Evolutionary conservation across 768 basidiomycete genomes (phyloP), one percentile per base, ranked within the genome.

Genomic region (Panaeolus cyanescens): DNA sequence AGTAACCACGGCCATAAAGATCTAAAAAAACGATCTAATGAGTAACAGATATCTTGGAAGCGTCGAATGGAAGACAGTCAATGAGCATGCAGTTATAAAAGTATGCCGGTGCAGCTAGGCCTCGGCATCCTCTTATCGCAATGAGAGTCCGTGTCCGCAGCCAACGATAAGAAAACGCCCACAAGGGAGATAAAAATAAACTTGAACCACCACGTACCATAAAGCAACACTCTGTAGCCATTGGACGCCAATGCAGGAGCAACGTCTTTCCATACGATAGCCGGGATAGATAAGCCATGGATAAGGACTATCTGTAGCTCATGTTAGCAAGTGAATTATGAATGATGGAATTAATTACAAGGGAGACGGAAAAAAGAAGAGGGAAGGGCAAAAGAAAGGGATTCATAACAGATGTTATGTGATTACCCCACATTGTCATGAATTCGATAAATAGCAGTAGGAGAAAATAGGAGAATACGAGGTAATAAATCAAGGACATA

Each of bases 1-100:
- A 91, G 73, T 93, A 94, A 4, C 92, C 92, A 36, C 92, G 83
- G 12, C 91, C 92, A 62, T 91, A 92, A 19, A 93, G 77, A 75
- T 94, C 92, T n/a, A n/a, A n/a, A n/a, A n/a, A n/a, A n/a, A n/a
- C n/a, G n/a, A n/a, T n/a, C n/a, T n/a, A n/a, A n/a, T n/a, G n/a
- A n/a, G n/a, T n/a, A n/a, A n/a, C n/a, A n/a, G n/a, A n/a, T n/a
- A n/a, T n/a, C n/a, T n/a, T n/a, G n/a, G n/a, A n/a, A n/a, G n/a
- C n/a, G n/a, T n/a, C n/a, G n/a, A n/a, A n/a, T n/a, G n/a, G n/a
- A n/a, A n/a, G n/a, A n/a, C n/a, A n/a, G n/a, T n/a, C n/a, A n/a
- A n/a, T n/a, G n/a, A n/a, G n/a, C n/a, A n/a, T n/a, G n/a, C n/a
- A n/a, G n/a, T n/a, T n/a, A n/a, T n/a, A n/a, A n/a, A n/a, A n/a